Base-by-base conservation (phyloP, 2,329 filamentous ascomycete species). In the Allantophomopsis cytisporea region DNA sequence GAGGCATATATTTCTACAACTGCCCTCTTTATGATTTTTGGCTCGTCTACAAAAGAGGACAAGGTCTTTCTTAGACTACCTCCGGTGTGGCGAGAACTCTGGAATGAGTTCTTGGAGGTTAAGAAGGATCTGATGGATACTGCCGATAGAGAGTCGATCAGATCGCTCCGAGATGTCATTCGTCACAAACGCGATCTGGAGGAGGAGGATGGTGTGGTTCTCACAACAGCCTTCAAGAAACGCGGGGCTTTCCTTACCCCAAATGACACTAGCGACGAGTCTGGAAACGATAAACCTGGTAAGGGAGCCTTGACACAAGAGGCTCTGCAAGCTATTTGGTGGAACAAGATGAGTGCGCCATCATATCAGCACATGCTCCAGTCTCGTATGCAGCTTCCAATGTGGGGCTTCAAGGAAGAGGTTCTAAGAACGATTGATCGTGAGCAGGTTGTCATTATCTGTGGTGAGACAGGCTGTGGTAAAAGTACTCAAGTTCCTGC, bases 401-500 rank as follows among this genome's bases (percentile, higher is more conserved):
- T 98, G 66, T 95, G 83, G 74, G 69, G 73, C 11, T 95, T 91
- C 57, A 80, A 79, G 47, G 65, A 83, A 11, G 72, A 85, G 37
- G 86, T 95, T 7, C 63, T 96, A 11, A 68, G 75, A 18, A 74
- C 83, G 2, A 79, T 98, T 21, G 80, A 85, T 36, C 68, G 73
- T 16, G 73, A 94, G 47, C 88, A 91, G 52, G 82, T 94, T 8
- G 79, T 91, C 8, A 95, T 98, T 43, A 75, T 98, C 21, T 96
- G 89, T 55, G 91, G 91, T 55, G 91, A 98, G 61, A 98, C 91
- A 2, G 91, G 91, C 49, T 95, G 80, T 56, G 91, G 91, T 47
- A 98, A 98, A 65, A 95, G 87, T 59, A 98, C 91, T 0, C 91
- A 98, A 53, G 82, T 95, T n/a, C 91, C 91, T 5, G 80, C 88